Evolutionary conservation across 352 stramenopile species (phyloP).

Genomic region (Globisporangium spinosum): DNA sequence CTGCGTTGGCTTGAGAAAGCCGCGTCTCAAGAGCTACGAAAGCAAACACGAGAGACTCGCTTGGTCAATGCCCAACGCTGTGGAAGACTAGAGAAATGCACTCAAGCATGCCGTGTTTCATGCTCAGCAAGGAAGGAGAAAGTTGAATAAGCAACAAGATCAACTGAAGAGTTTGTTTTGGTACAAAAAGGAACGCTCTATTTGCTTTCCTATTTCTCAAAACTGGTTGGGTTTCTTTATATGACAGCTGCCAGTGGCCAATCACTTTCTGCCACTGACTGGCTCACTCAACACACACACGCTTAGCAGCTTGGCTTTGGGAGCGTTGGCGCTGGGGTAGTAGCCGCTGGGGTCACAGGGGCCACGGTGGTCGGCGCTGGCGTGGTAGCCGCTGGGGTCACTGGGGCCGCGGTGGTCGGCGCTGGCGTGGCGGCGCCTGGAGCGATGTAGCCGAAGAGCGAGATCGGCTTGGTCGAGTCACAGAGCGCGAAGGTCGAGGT

Average conservation of each 20-base stretch:
- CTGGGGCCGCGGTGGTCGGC: conserved; percentile 2
- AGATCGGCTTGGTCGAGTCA: conserved; percentile 37
- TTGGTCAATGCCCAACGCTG: background rate
- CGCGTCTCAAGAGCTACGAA: background rate
- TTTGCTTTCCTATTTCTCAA: background rate
- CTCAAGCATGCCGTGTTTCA: background rate
- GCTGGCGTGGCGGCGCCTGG: conserved; percentile 10
- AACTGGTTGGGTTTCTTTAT: background rate
- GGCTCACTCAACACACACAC: background rate
- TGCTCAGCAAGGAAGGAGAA: background rate
- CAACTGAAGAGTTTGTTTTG: background rate
- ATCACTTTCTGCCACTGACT: background rate
- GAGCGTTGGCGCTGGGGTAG: background rate
- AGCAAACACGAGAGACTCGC: background rate
- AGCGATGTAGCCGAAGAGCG: conserved; percentile 40
- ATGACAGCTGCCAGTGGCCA: background rate
- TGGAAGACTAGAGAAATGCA: background rate
- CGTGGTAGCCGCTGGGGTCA: background rate
- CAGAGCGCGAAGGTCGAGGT: conserved; percentile 52
- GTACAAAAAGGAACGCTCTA: background rate
- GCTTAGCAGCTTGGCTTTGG: conserved; percentile 11
- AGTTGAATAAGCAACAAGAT: background rate
- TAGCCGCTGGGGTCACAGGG: background rate
- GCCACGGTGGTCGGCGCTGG: background rate
- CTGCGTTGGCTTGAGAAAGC: background rate